phyloP scores from a whole-genome alignment of 805 yeast species.

The Ogataea minuta region DNA sequence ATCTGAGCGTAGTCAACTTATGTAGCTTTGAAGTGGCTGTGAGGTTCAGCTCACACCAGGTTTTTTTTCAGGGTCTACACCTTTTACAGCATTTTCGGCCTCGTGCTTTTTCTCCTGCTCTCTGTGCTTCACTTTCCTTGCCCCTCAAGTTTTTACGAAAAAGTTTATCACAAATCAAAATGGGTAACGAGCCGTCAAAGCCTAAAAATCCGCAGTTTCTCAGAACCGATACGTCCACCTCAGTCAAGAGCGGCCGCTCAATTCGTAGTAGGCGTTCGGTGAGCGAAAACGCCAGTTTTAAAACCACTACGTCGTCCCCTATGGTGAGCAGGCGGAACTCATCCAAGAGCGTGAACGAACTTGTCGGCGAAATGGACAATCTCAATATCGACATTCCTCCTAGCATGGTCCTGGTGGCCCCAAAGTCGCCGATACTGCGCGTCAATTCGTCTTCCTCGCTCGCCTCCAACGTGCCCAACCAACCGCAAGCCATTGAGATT shows the following conservation, averaged over 20 bases:
- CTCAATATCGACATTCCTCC: conserved; percentile 30
- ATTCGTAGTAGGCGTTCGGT: conserved; percentile 29
- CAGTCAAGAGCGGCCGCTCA: conserved; percentile 31
- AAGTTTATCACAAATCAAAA: conserved; percentile 13
- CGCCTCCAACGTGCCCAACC: conserved; percentile 11
- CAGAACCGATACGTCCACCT: conserved; percentile 33
- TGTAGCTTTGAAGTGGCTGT: too few relatives aligned
- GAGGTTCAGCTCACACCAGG: too few relatives aligned
- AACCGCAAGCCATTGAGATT: conserved; percentile 8
- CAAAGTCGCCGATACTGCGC: conserved; percentile 34
- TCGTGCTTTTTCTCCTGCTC: background rate
- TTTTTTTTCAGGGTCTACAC: conserved; percentile 1
- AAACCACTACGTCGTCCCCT: conserved; percentile 25
- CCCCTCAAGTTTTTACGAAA: conserved; percentile 12
- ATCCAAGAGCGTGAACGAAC: conserved; percentile 22
- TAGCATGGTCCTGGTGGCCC: conserved; percentile 34
- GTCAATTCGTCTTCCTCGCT: conserved; percentile 32
- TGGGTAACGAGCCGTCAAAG: conserved; percentile 38
- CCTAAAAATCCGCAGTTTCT: conserved; percentile 28
- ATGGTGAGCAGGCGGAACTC: conserved; percentile 29
- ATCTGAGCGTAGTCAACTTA: too few relatives aligned
- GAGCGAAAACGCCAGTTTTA: conserved; percentile 22
- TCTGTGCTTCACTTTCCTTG: conserved; percentile 5
- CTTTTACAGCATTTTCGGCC: background rate
- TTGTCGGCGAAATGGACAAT: conserved; percentile 18